These are phyloP conservation scores for Panaeolus cyanescens DNA, from an alignment of 768 basidiomycete species.

Conservation along the genomic window DNA sequence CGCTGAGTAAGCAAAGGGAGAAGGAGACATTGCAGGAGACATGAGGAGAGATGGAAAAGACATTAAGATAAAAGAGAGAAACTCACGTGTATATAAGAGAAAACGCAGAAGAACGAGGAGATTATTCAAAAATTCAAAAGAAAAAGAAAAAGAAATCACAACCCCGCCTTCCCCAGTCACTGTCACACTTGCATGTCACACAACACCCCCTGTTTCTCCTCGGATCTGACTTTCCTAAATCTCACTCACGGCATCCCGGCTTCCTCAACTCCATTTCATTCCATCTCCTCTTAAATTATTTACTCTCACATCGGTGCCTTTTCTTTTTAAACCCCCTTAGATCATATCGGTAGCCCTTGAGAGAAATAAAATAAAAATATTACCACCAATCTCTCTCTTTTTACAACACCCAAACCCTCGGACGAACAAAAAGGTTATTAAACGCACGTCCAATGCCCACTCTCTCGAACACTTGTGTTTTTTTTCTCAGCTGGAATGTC, in stretches of 20 bases:
- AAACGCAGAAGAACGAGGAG: background rate
- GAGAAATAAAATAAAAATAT: background rate
- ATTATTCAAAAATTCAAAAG: background rate
- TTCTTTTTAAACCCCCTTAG: background rate
- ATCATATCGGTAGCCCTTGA: background rate
- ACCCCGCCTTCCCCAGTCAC: conserved; percentile 1
- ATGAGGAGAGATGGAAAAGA: conserved; percentile 9
- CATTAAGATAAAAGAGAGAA: conserved; percentile 16
- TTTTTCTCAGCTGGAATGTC: too few species aligned
- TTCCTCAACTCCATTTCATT: background rate
- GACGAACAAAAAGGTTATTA: background rate
- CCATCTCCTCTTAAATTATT: too few species aligned
- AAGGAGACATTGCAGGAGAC: conserved; percentile 29
- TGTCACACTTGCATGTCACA: background rate
- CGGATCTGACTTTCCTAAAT: background rate
- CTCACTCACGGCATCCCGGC: background rate
- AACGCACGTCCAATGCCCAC: background rate
- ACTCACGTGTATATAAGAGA: conserved; percentile 26
- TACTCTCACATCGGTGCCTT: background rate
- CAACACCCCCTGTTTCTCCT: background rate
- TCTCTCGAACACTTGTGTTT: too few species aligned
- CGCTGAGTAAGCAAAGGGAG: conserved; percentile 37
- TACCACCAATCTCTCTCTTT: too few species aligned
- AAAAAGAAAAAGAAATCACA: background rate
- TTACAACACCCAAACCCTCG: background rate